phyloP scores from a whole-genome alignment of 257 asterid genomes.

The Plantago major region DNA sequence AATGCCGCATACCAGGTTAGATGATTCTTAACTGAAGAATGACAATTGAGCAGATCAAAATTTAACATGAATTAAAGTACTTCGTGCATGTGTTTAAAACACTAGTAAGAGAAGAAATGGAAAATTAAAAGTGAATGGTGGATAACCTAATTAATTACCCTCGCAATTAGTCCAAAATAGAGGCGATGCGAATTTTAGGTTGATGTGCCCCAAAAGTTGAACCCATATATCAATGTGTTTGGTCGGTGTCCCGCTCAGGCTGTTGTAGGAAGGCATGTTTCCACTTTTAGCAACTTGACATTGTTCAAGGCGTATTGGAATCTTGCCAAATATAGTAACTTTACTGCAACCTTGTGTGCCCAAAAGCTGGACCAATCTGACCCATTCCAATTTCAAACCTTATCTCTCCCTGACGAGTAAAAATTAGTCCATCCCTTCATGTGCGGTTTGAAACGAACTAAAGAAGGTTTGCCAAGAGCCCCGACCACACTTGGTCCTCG shows the following conservation, averaged over 20 bases:
- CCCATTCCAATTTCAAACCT: neutral
- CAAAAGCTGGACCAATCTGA: slow-evolving; percentile 4
- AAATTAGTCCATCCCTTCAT: neutral
- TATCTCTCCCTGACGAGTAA: too few relatives aligned
- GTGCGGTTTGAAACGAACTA: too few relatives aligned
- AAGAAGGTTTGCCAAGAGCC: too few relatives aligned
- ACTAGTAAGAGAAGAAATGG: too few relatives aligned
- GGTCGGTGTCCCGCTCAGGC: slow-evolving; percentile 20
- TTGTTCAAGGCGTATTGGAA: slow-evolving; percentile 33
- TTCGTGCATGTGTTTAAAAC: too few relatives aligned
- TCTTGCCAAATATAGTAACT: slow-evolving; percentile 36
- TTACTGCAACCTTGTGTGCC: neutral
- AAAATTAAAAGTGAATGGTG: too few relatives aligned
- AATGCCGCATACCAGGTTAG: too few relatives aligned
- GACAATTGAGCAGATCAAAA: too few relatives aligned
- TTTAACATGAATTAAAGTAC: too few relatives aligned
- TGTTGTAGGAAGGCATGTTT: slow-evolving; percentile 14
- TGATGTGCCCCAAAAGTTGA: slow-evolving; percentile 16
- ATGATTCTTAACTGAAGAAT: too few relatives aligned
- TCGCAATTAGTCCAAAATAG: slow-evolving; percentile 22
- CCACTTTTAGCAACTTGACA: slow-evolving; percentile 37
- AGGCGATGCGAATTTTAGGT: neutral
- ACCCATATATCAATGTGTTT: slow-evolving; percentile 17
- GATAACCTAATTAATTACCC: neutral
- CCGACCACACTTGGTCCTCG: too few relatives aligned